Evolutionary conservation across 257 asterid species (phyloP), one percentile per base, ranked within the genome.

Genomic region (Solanum pennellii): DNA sequence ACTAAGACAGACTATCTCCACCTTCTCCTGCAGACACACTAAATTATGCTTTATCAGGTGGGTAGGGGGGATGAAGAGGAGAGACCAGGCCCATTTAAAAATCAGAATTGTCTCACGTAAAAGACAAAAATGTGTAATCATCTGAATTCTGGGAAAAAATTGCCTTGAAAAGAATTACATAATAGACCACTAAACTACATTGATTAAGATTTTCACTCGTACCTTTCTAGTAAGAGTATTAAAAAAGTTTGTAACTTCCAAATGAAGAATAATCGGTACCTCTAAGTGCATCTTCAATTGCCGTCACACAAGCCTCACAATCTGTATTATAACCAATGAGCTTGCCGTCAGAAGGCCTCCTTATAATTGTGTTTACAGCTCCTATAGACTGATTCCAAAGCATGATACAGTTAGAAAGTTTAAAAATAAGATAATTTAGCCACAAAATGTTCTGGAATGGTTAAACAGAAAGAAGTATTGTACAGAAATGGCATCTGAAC

Each of bases 251-350:
- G 27, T 27, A 27, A 80, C 65, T 45, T 80, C 41, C 44, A 15
- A 29, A 3, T 5, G 21, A 47, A 47, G 42, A 80, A 27, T 29
- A 80, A 80, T 27, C 18, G 45, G 45, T 90, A 91, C 95, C 94
- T 91, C 90, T 89, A 16, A 87, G 89, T 56, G 96, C 98, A 74
- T 93, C 98, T 88, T 94, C 98, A 20, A 94, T 90, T 25, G 98
- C 95, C 25, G 94, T 89, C 72, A 93, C 92, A 82, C 94, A 91
- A 56, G 98, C 98, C 88, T 93, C 94, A 42, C 96, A 93, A 89
- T 94, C 98, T 27, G 98, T 93, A 31, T 94, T 94, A 86, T 94
- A 93, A 31, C 96, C 98, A n/a, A 93, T 77, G 79, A 94, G 93
- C 88, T 86, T 90, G 87, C 96, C 94, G 74, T 93, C 95, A 9